Evolutionary conservation across 164 flowering plant genomes (phyloP).

Genomic region (Liquidambar formosana): DNA sequence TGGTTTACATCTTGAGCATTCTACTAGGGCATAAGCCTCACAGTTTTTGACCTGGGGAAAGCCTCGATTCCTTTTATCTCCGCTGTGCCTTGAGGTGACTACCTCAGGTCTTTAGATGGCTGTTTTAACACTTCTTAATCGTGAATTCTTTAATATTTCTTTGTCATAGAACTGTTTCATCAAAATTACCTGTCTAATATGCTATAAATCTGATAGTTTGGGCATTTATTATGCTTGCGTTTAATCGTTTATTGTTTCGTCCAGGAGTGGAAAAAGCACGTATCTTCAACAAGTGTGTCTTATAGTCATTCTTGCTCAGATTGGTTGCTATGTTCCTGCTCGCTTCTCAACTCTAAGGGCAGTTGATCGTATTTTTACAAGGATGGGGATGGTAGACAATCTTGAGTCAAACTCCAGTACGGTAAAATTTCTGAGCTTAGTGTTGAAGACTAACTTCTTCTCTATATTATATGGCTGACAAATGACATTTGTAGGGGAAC

Average conservation of each 20-base stretch:
- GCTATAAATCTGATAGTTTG: background rate
- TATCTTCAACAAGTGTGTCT: conserved; percentile 99
- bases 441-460: background rate
- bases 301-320: conserved; percentile 90
- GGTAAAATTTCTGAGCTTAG: conserved; percentile 36
- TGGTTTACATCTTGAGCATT: too few species aligned
- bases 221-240: conserved; percentile 3
- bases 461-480: background rate
- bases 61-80: too few species aligned
- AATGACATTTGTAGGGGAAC: background rate
- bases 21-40: too few species aligned
- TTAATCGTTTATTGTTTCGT: conserved; percentile 4
- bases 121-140: too few species aligned
- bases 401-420: conserved; percentile 98
- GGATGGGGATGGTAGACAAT: conserved; percentile 91
- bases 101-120: too few species aligned
- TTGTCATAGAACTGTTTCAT: background rate
- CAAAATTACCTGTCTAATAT: background rate
- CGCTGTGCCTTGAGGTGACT: too few species aligned
- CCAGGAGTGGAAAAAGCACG: conserved; percentile 99
- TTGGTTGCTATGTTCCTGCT: conserved; percentile 97
- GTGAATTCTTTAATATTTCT: background rate
- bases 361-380: conserved; percentile 92
- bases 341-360: conserved; percentile 75
- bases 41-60: too few species aligned